Evolutionary conservation across 768 basidiomycete species (phyloP).

Genomic region (Ramaria sp.): DNA sequence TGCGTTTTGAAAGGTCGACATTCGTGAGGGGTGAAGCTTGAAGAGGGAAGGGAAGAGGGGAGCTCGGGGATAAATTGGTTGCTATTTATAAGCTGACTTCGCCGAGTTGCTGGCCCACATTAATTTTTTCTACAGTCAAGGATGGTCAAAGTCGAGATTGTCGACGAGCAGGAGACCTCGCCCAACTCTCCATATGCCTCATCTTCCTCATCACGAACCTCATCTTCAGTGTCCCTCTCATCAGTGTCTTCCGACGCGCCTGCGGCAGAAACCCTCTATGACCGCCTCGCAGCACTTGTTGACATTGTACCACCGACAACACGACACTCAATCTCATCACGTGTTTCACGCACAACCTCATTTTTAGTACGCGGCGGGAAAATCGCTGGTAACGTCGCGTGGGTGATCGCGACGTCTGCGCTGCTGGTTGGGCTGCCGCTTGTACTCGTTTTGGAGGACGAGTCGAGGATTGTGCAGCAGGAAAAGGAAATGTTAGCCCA

Average conservation of each 20-base stretch:
- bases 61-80: too few relatives aligned
- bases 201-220: conserved; percentile 61
- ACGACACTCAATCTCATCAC: conserved; percentile 60
- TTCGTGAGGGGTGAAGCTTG: too few relatives aligned
- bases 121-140: conserved; percentile 5
- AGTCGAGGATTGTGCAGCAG: conserved; percentile 87
- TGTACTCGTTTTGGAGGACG: conserved; percentile 89
- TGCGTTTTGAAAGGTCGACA: too few relatives aligned
- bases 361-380: conserved; percentile 60
- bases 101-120: neutral
- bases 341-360: conserved; percentile 46
- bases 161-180: conserved; percentile 66
- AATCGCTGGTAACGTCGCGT: conserved; percentile 79
- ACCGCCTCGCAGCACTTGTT: conserved; percentile 83
- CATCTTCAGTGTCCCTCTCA: conserved; percentile 64
- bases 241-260: conserved; percentile 65
- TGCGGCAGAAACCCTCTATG: conserved; percentile 72
- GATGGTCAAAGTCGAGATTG: conserved; percentile 94
- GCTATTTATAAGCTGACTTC: too few relatives aligned
- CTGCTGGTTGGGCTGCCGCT: conserved; percentile 89
- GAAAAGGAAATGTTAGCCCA: conserved; percentile 92
- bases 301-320: conserved; percentile 94
- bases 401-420: conserved; percentile 91
- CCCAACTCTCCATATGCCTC: conserved; percentile 64
- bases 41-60: too few relatives aligned